Evolutionary conservation across 139 green algal genomes (phyloP), one percentile per base, ranked within the genome.

Genomic region (Trebouxia sp.): DNA sequence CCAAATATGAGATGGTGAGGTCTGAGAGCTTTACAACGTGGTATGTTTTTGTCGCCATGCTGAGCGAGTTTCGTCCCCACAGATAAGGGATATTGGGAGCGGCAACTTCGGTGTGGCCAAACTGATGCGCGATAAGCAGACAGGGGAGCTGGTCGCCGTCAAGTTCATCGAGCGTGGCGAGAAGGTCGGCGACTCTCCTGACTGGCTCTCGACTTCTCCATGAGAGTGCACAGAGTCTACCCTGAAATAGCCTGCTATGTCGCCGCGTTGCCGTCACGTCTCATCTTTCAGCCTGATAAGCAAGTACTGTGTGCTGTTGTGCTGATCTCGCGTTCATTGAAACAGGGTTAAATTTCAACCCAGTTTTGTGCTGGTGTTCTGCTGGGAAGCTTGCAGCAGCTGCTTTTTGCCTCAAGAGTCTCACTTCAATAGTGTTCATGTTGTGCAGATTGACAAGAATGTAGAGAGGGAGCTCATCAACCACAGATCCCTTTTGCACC

Each of bases 391-490:
- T n/a, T n/a, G n/a, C n/a, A n/a, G n/a, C n/a, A n/a, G n/a, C n/a
- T n/a, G n/a, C n/a, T n/a, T n/a, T n/a, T n/a, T n/a, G n/a, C n/a
- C n/a, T n/a, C n/a, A n/a, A n/a, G n/a, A n/a, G n/a, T n/a, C n/a
- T n/a, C n/a, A n/a, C n/a, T n/a, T n/a, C n/a, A n/a, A n/a, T n/a
- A n/a, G n/a, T n/a, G n/a, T n/a, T n/a, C n/a, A n/a, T n/a, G n/a
- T n/a, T n/a, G n/a, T 83, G 79, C 89, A 97, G 92, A 96, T 99
- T 55, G 96, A 99, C 84, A 95, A 95, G 75, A 99, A 99, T 80
- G 97, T 99, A 53, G 93, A 98, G 89, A 86, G 97, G 3, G 97
- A 99, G 84, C 96, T 99, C 42, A 91, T 99, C 74, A 99, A 99
- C 80, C 97, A 99, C 83, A 76, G 94, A 1, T 90, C 90, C 78